phyloP scores from a whole-genome alignment of 1,284 basidiomycete genomes.

The Trametes pubescens region DNA sequence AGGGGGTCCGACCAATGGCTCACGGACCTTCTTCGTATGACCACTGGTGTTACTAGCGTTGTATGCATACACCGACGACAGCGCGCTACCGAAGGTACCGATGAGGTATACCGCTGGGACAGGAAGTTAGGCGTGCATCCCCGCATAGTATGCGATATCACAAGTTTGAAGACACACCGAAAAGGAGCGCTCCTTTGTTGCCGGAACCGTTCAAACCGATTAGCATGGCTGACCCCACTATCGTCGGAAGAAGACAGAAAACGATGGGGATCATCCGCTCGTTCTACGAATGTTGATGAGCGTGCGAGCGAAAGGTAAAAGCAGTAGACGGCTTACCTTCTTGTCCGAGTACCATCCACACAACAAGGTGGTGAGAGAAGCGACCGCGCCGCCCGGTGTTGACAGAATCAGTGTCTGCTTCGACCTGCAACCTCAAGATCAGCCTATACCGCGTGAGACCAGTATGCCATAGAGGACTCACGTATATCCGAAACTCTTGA shows the following conservation, averaged over 20 bases:
- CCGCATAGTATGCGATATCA: not conserved
- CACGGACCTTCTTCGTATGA: constrained; percentile 63
- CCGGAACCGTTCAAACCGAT: constrained; percentile 59
- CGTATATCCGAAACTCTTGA: constrained; percentile 74
- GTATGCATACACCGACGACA: constrained; percentile 67
- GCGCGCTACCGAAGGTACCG: constrained; percentile 61
- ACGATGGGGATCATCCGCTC: constrained; percentile 70
- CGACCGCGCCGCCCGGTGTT: constrained; percentile 63
- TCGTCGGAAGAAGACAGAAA: constrained; percentile 64
- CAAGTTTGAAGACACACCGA: constrained; percentile 49
- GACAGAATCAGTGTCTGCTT: constrained; percentile 70
- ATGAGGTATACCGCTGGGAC: constrained; percentile 57
- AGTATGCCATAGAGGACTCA: constrained; percentile 39
- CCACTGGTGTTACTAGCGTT: constrained; percentile 70
- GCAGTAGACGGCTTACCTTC: constrained; percentile 48
- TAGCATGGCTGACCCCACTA: constrained; percentile 63
- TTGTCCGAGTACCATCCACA: constrained; percentile 74
- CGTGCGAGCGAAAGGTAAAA: not conserved
- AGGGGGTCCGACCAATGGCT: not conserved
- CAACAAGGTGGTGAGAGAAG: constrained; percentile 54
- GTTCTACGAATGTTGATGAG: constrained; percentile 4
- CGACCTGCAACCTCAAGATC: constrained; percentile 46
- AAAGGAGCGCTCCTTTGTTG: constrained; percentile 60
- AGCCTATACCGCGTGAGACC: not conserved
- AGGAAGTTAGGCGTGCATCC: not conserved